A percentile compares a stretch with the other conserved stretches of the same genome.
Evolutionary conservation across 1,139 yeast species (phyloP).

Genomic region (Entelexis sorbosivorans): DNA sequence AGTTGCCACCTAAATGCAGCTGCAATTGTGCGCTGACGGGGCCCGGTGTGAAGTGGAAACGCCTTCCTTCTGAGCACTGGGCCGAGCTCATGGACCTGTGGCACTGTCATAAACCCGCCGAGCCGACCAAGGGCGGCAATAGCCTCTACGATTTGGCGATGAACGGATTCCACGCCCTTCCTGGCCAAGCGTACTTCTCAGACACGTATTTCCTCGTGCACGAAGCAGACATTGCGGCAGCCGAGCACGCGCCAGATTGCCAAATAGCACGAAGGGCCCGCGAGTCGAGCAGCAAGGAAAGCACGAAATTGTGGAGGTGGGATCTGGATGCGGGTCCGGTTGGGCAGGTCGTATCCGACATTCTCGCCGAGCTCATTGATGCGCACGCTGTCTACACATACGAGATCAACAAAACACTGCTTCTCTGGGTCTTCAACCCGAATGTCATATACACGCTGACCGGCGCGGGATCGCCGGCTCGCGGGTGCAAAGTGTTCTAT

Average conservation of each 20-base stretch:
- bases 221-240: conserved; percentile 29
- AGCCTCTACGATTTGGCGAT: conserved; percentile 21
- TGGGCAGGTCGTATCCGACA: conserved; percentile 16
- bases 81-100: conserved; percentile 92
- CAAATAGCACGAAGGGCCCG: not conserved
- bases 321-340: conserved; percentile 28
- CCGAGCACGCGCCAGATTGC: not conserved
- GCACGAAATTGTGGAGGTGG: conserved; percentile 51
- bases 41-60: conserved; percentile 29
- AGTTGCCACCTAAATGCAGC: not conserved
- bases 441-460: conserved; percentile 34
- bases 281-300: not conserved
- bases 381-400: conserved; percentile 32
- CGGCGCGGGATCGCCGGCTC: conserved; percentile 24
- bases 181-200: conserved; percentile 44
- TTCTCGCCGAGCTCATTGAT: conserved; percentile 25
- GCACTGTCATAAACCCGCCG: conserved; percentile 88
- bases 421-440: conserved; percentile 50
- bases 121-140: conserved; percentile 21
- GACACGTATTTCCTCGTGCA: conserved; percentile 44
- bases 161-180: conserved; percentile 38
- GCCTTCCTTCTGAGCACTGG: conserved; percentile 91
- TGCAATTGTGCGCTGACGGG: not conserved
- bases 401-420: conserved; percentile 24
- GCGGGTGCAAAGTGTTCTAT: conserved; percentile 39